phyloP scores from a whole-genome alignment of 2,329 filamentous ascomycete genomes.

The Anthostomella pinea region DNA sequence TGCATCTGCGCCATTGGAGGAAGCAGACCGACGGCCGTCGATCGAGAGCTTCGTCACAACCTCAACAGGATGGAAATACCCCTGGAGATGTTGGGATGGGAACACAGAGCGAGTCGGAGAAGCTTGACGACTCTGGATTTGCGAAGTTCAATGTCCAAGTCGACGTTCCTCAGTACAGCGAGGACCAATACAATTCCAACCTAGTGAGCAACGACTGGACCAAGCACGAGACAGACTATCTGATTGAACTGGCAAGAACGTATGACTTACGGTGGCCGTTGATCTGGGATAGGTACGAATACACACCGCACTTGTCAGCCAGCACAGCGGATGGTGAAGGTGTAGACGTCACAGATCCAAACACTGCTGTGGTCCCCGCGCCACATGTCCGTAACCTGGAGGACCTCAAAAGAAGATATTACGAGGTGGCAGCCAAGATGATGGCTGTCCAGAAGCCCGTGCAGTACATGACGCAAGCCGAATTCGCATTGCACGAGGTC shows the following conservation, averaged over 20 bases:
- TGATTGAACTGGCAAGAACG: slow-evolving; percentile 70
- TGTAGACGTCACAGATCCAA: slow-evolving; percentile 41
- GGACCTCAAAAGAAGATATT: slow-evolving; percentile 88
- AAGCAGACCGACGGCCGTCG: slow-evolving; percentile 53
- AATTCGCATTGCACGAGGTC: slow-evolving; percentile 78
- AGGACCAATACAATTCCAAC: slow-evolving; percentile 79
- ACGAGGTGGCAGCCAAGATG: slow-evolving; percentile 78
- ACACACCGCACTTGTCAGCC: slow-evolving; percentile 43
- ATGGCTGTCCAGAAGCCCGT: slow-evolving; percentile 77
- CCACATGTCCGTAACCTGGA: slow-evolving; percentile 69
- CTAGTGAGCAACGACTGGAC: slow-evolving; percentile 79
- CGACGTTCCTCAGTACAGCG: slow-evolving; percentile 75
- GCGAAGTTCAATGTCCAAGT: slow-evolving; percentile 86
- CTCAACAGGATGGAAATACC: slow-evolving; percentile 19
- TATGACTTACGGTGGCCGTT: slow-evolving; percentile 89
- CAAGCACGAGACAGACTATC: slow-evolving; percentile 89
- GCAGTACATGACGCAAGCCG: slow-evolving; percentile 81
- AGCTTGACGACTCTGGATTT: slow-evolving; percentile 62
- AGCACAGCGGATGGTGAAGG: slow-evolving; percentile 38
- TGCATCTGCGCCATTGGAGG: slow-evolving; percentile 79
- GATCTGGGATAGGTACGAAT: slow-evolving; percentile 92
- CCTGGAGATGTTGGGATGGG: slow-evolving; percentile 34
- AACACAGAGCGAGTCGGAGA: slow-evolving; percentile 35
- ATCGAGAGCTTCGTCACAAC: slow-evolving; percentile 25
- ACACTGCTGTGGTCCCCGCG: slow-evolving; percentile 53